Base-by-base conservation (phyloP, 345 rosid genomes). In the Sonneratia alba region DNA sequence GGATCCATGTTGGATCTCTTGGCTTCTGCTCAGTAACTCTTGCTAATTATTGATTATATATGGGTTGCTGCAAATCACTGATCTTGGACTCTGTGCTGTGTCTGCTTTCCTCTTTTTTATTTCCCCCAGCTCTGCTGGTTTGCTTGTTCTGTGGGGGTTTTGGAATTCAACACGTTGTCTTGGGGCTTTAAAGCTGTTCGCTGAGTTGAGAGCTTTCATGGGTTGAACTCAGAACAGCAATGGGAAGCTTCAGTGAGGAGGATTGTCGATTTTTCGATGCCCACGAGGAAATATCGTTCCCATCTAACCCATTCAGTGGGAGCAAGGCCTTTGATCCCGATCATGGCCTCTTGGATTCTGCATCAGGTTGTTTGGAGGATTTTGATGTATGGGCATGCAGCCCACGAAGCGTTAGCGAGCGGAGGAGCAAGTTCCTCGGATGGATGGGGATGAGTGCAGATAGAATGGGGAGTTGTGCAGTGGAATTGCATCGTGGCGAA, bases 1-100 rank as follows among this genome's bases (percentile, higher is more conserved):
- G 93, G 95, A 94, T 91, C 95, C 82, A 82, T 88, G 89, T 83
- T 85, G 86, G 93, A 85, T 94, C 81, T 85, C 79, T 81, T 67
- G 69, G 21, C 15, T n/a, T 67, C 37, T 53, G 11, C n/a, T 72
- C 14, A 27, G 21, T 47, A 37, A 67, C 11, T 9, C 70, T 66
- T 32, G 5, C 15, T 62, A 38, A 66, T 18, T 47, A 49, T 72
- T 21, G 55, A 59, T 71, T 59, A 68, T 63, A 68, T 63, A 48
- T 22, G 42, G 66, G 45, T 70, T 69, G 24, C 69, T 75, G 72
- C 79, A 68, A 32, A 79, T 75, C 32, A 71, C 81, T 83, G 87
- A 81, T 80, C 83, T 82, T 78, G 91, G 77, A 69, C 82, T 81
- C 77, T 84, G 85, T 81, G 89, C 75, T 69, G 61, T 75, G 43